These are phyloP conservation scores for Passiflora organensis DNA, from an alignment of 345 rosid species.

Conservation along the genomic window DNA sequence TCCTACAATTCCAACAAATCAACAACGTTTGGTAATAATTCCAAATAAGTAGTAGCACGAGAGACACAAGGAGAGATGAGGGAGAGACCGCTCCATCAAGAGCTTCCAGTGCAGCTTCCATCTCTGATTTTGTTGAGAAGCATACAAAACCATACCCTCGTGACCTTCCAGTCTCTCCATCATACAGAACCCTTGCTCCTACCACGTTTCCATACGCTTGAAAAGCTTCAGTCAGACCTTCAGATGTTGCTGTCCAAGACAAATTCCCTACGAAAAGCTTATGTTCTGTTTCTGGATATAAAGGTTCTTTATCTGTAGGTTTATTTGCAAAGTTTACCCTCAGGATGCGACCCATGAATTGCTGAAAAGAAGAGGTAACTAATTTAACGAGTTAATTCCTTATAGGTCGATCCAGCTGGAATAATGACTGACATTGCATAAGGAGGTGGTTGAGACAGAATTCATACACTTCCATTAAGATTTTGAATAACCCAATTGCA, in stretches of 20 bases:
- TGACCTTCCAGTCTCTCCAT: slow-evolving; percentile 84
- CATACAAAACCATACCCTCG: slow-evolving; percentile 79
- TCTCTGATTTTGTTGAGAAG: slow-evolving; percentile 54
- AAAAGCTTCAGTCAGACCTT: slow-evolving; percentile 62
- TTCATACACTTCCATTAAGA: slow-evolving; percentile 83
- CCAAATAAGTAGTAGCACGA: not conserved
- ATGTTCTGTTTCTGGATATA: slow-evolving; percentile 77
- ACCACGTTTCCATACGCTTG: slow-evolving; percentile 67
- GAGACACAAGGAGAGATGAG: not conserved
- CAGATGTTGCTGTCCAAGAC: slow-evolving; percentile 79
- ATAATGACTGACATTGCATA: not conserved
- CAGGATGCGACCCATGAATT: slow-evolving; percentile 57
- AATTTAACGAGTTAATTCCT: no score
- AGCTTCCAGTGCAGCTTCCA: slow-evolving; percentile 72
- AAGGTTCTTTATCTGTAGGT: slow-evolving; percentile 56
- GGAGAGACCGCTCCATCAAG: slow-evolving; percentile 56
- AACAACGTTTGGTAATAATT: not conserved
- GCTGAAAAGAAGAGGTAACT: slow-evolving; percentile 31
- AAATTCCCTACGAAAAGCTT: slow-evolving; percentile 84
- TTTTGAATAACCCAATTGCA: slow-evolving; percentile 63
- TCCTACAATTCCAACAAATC: slow-evolving; percentile 28
- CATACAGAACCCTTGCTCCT: slow-evolving; percentile 77
- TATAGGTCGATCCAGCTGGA: no score
- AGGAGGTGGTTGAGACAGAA: not conserved
- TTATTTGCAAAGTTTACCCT: slow-evolving; percentile 77